These are phyloP conservation scores for Zychaea mexicana DNA, from an alignment of 371 early-diverging fungal genomes.

Conservation along the genomic window DNA sequence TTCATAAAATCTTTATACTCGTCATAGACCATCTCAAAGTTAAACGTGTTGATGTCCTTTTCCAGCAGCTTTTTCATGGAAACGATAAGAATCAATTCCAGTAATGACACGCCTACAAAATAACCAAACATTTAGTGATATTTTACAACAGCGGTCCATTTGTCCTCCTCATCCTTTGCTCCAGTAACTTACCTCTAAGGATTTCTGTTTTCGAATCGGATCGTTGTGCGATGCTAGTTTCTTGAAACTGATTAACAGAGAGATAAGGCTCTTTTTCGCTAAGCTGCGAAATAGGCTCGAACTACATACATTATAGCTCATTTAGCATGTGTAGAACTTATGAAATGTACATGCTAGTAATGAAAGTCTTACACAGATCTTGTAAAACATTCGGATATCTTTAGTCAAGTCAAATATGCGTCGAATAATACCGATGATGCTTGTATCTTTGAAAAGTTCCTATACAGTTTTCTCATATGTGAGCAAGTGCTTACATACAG, in stretches of 20 bases:
- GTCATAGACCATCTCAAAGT: constrained; percentile 94
- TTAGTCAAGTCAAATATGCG: constrained; percentile 64
- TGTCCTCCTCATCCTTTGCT: background rate
- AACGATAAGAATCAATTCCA: constrained; percentile 82
- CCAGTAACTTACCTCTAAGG: constrained; percentile 49
- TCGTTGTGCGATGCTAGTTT: constrained; percentile 47
- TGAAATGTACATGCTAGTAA: background rate
- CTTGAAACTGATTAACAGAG: constrained; percentile 39
- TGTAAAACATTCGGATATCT: constrained; percentile 62
- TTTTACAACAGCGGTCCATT: background rate
- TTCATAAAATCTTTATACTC: constrained; percentile 86
- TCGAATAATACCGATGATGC: constrained; percentile 48
- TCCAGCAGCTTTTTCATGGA: constrained; percentile 75
- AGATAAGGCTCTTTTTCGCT: constrained; percentile 46
- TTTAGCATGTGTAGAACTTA: background rate
- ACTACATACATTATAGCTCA: constrained; percentile 31
- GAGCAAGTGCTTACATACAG: background rate
- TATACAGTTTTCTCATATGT: constrained; percentile 4
- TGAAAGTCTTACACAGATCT: constrained; percentile 59
- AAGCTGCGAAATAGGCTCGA: constrained; percentile 58
- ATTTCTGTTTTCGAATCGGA: constrained; percentile 66
- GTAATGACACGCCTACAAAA: constrained; percentile 63
- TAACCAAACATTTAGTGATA: background rate
- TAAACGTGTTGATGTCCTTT: constrained; percentile 71
- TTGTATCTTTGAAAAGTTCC: constrained; percentile 52